Base-by-base conservation (phyloP, 2,329 filamentous ascomycete genomes). In the Fusarium burgessii region DNA sequence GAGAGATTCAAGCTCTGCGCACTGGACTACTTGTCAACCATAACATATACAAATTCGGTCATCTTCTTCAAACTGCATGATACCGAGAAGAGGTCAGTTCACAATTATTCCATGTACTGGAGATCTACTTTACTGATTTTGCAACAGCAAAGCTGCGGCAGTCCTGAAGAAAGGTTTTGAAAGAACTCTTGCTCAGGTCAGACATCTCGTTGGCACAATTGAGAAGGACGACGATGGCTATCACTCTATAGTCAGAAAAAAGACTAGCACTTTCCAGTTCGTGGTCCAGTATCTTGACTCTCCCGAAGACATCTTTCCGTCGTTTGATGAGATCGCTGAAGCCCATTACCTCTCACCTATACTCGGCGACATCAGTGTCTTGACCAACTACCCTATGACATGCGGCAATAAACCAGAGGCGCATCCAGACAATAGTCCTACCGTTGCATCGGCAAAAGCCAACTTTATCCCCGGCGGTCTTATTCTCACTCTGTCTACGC, bases 401-500 rank as follows among this genome's bases (percentile, higher is more conserved):
- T 80, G 79, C 62, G 80, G 80, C 41, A 78, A 80, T 70, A 81
- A 77, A 63, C 80, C 79, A 11, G 81, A 82, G 58, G 78, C 79
- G 18, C 72, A 80, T 20, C 80, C 80, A 0, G 77, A 80, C n/a
- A 73, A 58, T 17, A 78, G 71, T 33, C 82, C 82, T 12, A 62
- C 75, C 2, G 62, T 78, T 2, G 72, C 81, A 5, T 80, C 78
- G 4, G 84, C 79, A 72, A 79, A 84, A 70, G 78, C 77, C 4
- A 84, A 81, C 71, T 81, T 84, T 38, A 76, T 84, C 45, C 78
- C 72, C 2, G 82, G 82, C 5, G 83, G 82, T 1, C 68, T 84
- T 8, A 76, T 85, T 43, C 76, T 84, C 55, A 79, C 77, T 42
- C 79, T 81, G 62, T 80, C 82, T 57, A 62, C 70, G 35, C 83